These are phyloP conservation scores for Phytophthora constricta DNA, from an alignment of 352 stramenopile species.

Conservation along the genomic window DNA sequence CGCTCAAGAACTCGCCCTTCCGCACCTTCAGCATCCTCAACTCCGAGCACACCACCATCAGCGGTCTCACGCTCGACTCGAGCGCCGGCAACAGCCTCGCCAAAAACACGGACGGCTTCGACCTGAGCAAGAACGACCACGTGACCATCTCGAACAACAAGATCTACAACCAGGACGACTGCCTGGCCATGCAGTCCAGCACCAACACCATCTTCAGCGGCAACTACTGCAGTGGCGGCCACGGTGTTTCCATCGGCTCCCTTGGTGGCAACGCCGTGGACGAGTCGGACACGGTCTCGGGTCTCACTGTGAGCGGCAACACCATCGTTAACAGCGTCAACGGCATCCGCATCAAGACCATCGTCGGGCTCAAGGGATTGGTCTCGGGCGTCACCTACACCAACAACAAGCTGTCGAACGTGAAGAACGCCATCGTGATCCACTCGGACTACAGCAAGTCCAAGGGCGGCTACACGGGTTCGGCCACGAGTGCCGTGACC, in stretches of 20 bases:
- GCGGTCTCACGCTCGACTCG: constrained; percentile 38
- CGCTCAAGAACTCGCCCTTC: constrained; percentile 33
- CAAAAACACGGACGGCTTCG: constrained; percentile 39
- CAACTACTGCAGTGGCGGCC: constrained; percentile 17
- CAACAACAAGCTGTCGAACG: constrained; percentile 30
- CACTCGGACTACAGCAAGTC: constrained; percentile 30
- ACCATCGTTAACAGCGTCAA: constrained; percentile 38
- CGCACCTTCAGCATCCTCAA: constrained; percentile 33
- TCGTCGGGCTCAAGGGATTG: constrained; percentile 28
- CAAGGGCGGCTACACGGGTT: constrained; percentile 14
- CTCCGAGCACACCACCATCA: constrained; percentile 29
- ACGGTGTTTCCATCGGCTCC: constrained; percentile 42
- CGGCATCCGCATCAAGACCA: constrained; percentile 39
- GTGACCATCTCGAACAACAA: constrained; percentile 35
- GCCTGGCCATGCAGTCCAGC: constrained; percentile 39
- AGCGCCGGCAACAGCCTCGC: constrained; percentile 22
- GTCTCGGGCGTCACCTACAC: constrained; percentile 30
- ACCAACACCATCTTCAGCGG: constrained; percentile 18
- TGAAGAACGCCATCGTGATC: constrained; percentile 26
- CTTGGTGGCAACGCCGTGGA: constrained; percentile 24
- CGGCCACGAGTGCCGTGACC: constrained; percentile 15
- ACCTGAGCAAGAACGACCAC: constrained; percentile 30
- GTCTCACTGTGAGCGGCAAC: constrained; percentile 35
- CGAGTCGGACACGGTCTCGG: constrained; percentile 29
- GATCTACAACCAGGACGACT: constrained; percentile 38